Evolutionary conservation across 345 rosid species (phyloP).

Genomic region (Stellera chamaejasme): DNA sequence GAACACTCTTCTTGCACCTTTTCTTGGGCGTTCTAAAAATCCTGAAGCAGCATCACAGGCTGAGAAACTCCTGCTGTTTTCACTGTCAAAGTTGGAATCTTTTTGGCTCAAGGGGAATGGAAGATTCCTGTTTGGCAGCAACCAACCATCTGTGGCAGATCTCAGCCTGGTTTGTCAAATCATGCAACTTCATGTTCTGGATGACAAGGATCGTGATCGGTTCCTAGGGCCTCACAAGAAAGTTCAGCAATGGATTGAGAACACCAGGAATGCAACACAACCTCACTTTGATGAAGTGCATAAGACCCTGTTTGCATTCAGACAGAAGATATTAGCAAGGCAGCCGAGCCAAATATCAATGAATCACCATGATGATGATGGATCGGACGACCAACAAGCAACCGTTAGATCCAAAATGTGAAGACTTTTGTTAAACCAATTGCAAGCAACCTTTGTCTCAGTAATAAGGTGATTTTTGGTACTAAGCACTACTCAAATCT

Average conservation of each 20-base stretch:
- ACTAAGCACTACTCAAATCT: no score
- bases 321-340: slow-evolving; percentile 8
- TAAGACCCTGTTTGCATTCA: slow-evolving; percentile 34
- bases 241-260: slow-evolving; percentile 70
- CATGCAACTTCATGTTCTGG: slow-evolving; percentile 72
- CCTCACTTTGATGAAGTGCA: slow-evolving; percentile 81
- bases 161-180: slow-evolving; percentile 76
- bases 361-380: no score
- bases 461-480: no score
- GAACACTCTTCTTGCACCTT: slow-evolving; percentile 42
- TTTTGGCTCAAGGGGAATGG: slow-evolving; percentile 78
- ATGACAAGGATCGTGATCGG: slow-evolving; percentile 45
- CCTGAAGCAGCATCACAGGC: slow-evolving; percentile 57
- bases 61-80: slow-evolving; percentile 40
- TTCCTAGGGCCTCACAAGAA: slow-evolving; percentile 53
- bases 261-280: slow-evolving; percentile 49
- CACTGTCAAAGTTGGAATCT: slow-evolving; percentile 55
- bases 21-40: slow-evolving; percentile 42
- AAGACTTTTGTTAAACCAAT: no score
- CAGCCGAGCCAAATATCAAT: no score
- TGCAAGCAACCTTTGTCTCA: no score
- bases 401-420: no score
- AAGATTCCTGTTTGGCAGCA: slow-evolving; percentile 55
- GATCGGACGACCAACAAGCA: no score
- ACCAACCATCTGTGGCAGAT: slow-evolving; percentile 83